Base-by-base conservation (phyloP, 2,329 filamentous ascomycete species). In the Aspergillus hortae region DNA sequence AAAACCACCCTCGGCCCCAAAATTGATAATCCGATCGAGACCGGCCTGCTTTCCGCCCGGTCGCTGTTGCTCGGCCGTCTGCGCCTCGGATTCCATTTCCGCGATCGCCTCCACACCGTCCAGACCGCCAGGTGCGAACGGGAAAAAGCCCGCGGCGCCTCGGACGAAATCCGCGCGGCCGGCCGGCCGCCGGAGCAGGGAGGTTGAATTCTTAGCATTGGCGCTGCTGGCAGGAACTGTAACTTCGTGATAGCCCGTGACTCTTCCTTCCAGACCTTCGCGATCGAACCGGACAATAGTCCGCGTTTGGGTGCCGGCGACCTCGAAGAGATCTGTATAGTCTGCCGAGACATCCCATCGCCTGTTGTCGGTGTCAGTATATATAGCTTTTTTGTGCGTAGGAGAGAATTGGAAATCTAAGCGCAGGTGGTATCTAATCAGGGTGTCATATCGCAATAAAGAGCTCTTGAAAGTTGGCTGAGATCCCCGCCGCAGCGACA, bases 191-290 rank as follows among this genome's bases (percentile, higher is more conserved):
- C 94, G 83, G 14, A 89, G 77, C 38, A 96, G 78, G 4, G 91
- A 96, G 0, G 92, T 97, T 2, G 91, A 96, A 66, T 95, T 96
- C 74, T 96, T 99, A 44, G 91, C 92, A 14, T 89, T 96, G 14
- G 89, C 90, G 63, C 88, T 95, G 63, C 86, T 89, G 32, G 90
- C 90, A 4, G 92, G 90, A 7, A 97, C 85, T 1, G 94, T 96
- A 46, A 97, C 89, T 69, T 96, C 94, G 66, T 87, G 88, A 72
- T 99, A 97, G 46, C 92, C 92, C 7, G 90, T 95, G 21, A 99
- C 92, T 48, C 88, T 83, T 19, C 94, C 94, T 72, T 97, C 91
- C 12, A 97, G 80, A 5, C 94, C 94, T 72, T 96, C 90, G 50
- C 94, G 83, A 42, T 86, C 88, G 70, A 99, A 99, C 27, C 94